A percentile compares a stretch with the other conserved stretches of the same genome.
These are phyloP conservation scores for Vigna mungo DNA, from an alignment of 306 rosid genomes.

Conservation along the genomic window DNA sequence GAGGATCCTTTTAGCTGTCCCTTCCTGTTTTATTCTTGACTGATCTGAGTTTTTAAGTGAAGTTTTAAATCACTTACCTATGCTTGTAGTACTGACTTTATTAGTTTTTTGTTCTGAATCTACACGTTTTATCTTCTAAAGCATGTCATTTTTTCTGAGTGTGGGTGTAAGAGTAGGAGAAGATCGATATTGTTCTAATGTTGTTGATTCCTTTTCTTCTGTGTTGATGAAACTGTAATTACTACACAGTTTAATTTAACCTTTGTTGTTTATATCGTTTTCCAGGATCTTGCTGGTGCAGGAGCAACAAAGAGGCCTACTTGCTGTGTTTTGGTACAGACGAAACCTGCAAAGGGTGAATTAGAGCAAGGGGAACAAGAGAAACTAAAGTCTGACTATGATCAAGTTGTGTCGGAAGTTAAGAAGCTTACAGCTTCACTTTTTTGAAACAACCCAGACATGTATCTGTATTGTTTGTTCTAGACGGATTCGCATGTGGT, in stretches of 20 bases:
- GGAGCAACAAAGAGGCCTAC: conserved; percentile 99
- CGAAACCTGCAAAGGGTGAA: conserved; percentile 87
- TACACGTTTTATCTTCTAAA: not conserved
- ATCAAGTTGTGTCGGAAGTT: conserved; percentile 72
- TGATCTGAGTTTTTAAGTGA: too few species aligned
- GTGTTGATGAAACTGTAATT: conserved; percentile 1
- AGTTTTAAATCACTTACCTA: too few species aligned
- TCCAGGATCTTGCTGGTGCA: conserved; percentile 92
- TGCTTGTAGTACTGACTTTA: not conserved
- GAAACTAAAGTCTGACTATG: conserved; percentile 72
- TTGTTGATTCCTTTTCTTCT: not conserved
- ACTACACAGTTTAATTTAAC: not conserved
- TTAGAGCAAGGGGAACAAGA: conserved; percentile 68
- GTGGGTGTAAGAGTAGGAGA: not conserved
- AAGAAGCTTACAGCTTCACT: conserved; percentile 62
- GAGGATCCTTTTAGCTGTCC: too few species aligned
- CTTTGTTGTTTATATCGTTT: not conserved
- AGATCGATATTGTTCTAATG: not conserved
- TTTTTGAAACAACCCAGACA: conserved; percentile 57
- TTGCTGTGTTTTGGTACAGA: conserved; percentile 83
- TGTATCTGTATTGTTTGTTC: conserved; percentile 26
- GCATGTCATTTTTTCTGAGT: too few species aligned
- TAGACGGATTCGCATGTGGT: not conserved
- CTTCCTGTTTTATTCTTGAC: too few species aligned
- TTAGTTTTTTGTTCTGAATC: not conserved